Base-by-base conservation (phyloP, 2,329 filamentous ascomycete genomes). In the Alternaria conjuncta region DNA sequence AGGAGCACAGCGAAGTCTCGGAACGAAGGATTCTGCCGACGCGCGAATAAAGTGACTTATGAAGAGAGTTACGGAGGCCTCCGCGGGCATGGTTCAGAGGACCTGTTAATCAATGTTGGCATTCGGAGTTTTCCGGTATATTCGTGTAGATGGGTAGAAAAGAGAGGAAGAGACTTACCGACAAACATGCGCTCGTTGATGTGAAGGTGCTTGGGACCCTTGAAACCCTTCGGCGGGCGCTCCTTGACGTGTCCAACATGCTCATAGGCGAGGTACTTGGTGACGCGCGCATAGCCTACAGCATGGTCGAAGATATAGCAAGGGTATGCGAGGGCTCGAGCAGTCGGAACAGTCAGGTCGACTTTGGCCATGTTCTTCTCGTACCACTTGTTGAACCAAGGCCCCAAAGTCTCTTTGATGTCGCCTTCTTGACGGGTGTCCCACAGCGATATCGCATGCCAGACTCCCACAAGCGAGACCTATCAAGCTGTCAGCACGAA, bases 221-320 rank as follows among this genome's bases (percentile, higher is more conserved):
- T 74, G 61, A 71, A 67, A 4, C 61, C 64, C n/a, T 65, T 58
- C 5, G 75, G 77, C 5, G 63, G 66, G 5, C 53, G 55, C 50
- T 77, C 76, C n/a, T 60, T 67, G 43, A 79, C 72, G 30, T 72
- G 69, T 6, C 72, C 70, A 8, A 54, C n/a, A 12, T 60, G 60
- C 36, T 78, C 63, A 69, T 80, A 80, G 2, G 70, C 78, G 2
- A 80, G 66, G n/a, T 60, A 73, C 61, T 72, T 75, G 0, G 76
- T 80, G 4, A 71, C 66, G 0, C 47, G 46, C 0, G 65, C 62
- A 43, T 78, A 80, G 2, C 70, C 78, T 4, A 57, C 18, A 6
- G 71, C 70, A 57, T 78, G 67, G 26, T 77, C 69, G 66, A 79
- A 79, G 3, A 63, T 32, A 25, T 70, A 69, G 57, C 71, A 73